Base-by-base conservation (phyloP, 78 protist species). In the Dictyostelium purpureum region DNA sequence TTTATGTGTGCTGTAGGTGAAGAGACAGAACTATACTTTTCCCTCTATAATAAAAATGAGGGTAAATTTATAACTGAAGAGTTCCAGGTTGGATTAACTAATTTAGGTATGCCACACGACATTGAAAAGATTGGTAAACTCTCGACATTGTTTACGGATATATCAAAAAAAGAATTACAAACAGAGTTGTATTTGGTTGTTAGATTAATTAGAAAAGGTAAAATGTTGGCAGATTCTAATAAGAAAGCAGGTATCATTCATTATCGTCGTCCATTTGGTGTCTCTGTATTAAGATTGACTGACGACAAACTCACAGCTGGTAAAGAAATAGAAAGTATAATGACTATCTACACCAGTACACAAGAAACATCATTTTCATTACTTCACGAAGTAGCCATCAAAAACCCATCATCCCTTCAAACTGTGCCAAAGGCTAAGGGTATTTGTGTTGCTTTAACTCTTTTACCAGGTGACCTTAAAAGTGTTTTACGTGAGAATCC, bases 1-100 rank as follows among this genome's bases (percentile, higher is more conserved):
- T 67, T 88, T 42, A 88, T 88, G 93, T 88, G 87, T 54, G 43
- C 78, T 6, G 93, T 78, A 38, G 93, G 93, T 10, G 93, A 88
- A 31, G 69, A 88, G n/a, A 61, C 93, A 6, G 83, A 88, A 45
- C 70, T 88, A 6, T 75, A 73, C 35, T 88, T 88, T 35, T 79
- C 88, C 12, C 47, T 88, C 37, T 88, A 88, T 69, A 88, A 78
- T 38, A 65, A 42, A 28, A 79, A 77, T 14, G 87, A 88, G 35
- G 93, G 88, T 21, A 47, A 45, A 40, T 79, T 88, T 38, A 77
- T 88, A 57, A 73, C 93, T 0, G 93, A 88, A 59, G 88, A 77
- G 69, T 88, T 59, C 54, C 93, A 88, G 43, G 87, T 88, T 11
- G 93, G 87, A 1, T 28, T 88, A 31, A 88, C 93, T 7, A 56